Percentiles rank a stretch among this genome's conserved stretches.
Evolutionary conservation across 2,329 filamentous ascomycete genomes (phyloP).

Genomic region (Apiospora malaysiana): DNA sequence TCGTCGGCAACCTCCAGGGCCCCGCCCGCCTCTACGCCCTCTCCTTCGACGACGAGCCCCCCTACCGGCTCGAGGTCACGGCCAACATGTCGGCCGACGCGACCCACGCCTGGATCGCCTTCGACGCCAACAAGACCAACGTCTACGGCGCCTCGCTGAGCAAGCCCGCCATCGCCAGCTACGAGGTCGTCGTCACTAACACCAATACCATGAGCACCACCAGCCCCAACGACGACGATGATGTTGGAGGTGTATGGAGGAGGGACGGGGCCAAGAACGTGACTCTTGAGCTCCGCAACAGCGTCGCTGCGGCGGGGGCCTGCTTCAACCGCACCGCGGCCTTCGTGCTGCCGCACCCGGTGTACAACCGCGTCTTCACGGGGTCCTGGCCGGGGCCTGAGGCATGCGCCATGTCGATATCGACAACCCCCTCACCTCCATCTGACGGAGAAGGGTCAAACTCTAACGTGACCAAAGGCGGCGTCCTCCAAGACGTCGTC

Average conservation of each 20-base stretch:
- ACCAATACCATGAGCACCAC: no score
- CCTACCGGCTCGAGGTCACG: slow-evolving; percentile 37
- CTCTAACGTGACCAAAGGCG: no score
- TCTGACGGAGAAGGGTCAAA: not conserved
- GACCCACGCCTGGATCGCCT: slow-evolving; percentile 30
- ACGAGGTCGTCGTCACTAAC: not conserved
- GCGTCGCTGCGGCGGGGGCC: slow-evolving; percentile 13
- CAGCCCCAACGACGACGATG: not conserved
- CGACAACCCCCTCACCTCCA: not conserved
- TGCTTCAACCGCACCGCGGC: slow-evolving; percentile 28
- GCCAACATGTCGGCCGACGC: slow-evolving; percentile 47
- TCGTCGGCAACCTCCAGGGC: slow-evolving; percentile 65
- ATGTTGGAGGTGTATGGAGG: not conserved
- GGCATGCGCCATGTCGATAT: slow-evolving; percentile 31
- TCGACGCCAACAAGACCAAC: slow-evolving; percentile 25
- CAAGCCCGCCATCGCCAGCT: not conserved
- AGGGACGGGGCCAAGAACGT: not conserved
- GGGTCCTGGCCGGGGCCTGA: slow-evolving; percentile 27
- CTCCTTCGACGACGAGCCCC: slow-evolving; percentile 21
- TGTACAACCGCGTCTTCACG: slow-evolving; percentile 28
- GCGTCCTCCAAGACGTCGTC: not conserved
- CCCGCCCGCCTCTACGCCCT: slow-evolving; percentile 67
- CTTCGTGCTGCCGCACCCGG: slow-evolving; percentile 25
- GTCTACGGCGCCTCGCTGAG: slow-evolving; percentile 5
- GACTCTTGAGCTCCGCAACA: not conserved